phyloP scores from a whole-genome alignment of 208 protist species.

The Leptomonas pyrrhocoris region DNA sequence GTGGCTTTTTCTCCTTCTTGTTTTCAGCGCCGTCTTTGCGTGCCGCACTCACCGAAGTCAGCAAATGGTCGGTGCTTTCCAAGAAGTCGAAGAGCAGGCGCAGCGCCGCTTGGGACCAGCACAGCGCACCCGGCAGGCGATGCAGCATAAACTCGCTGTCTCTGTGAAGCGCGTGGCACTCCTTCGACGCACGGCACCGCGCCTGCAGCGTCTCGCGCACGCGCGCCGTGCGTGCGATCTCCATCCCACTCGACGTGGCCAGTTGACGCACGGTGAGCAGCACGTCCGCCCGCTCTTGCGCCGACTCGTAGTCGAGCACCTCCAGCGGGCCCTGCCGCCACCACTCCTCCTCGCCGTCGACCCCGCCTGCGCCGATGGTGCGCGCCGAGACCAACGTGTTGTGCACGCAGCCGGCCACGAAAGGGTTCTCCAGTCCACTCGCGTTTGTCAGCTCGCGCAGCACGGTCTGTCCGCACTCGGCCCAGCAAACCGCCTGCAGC shows the following conservation, averaged over 20 bases:
- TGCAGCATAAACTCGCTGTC: conserved; percentile 23
- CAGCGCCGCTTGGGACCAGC: conserved; percentile 25
- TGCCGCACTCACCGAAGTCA: neutral
- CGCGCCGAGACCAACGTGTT: conserved; percentile 23
- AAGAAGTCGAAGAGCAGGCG: conserved; percentile 28
- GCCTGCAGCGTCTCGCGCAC: conserved; percentile 20
- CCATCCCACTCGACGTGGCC: conserved; percentile 14
- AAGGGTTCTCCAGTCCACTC: conserved; percentile 22
- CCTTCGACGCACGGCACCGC: neutral
- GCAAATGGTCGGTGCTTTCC: conserved; percentile 16
- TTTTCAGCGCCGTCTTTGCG: neutral
- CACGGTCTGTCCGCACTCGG: conserved; percentile 32
- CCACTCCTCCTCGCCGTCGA: conserved; percentile 12
- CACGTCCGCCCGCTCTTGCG: conserved; percentile 33
- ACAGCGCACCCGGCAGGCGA: conserved; percentile 29
- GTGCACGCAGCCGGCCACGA: conserved; percentile 29
- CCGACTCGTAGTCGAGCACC: conserved; percentile 38
- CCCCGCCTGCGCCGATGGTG: neutral
- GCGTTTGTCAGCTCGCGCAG: conserved; percentile 32
- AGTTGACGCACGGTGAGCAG: conserved; percentile 25
- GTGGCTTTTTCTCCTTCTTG: neutral
- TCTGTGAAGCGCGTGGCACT: conserved; percentile 3
- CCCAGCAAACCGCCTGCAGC: conserved; percentile 35
- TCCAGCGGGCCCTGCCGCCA: conserved; percentile 31
- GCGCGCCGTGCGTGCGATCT: conserved; percentile 19